Base-by-base conservation (phyloP, 768 basidiomycete species). In the Suillus placidus region DNA sequence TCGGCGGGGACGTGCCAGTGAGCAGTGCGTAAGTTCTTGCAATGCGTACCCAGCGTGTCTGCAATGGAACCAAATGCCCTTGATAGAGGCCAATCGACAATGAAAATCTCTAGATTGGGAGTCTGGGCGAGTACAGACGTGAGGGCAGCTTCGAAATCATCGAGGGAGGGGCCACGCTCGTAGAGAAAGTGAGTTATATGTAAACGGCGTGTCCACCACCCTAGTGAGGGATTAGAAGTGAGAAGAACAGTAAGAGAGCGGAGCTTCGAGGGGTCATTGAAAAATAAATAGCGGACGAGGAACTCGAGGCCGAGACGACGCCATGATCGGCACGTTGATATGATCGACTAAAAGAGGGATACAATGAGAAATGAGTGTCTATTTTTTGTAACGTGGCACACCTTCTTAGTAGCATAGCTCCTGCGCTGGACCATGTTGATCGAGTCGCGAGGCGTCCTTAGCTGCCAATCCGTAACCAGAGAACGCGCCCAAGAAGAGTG, bases 131-230 rank as follows among this genome's bases (percentile, higher is more conserved):
- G 83, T 64, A 92, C 81, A 34, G 85, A 80, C 10, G 85, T 77
- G 26, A 93, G 80, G 0, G 87, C 83, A 32, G 79, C 78, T 70
- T 88, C 83, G 34, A 87, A 78, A 38, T 85, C 81, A 12, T 82
- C 78, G 70, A 85, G 78, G 7, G 82, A 81, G 2, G 80, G 74
- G 6, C 77, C 79, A 10, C 76, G 80, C 7, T 77, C 78, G 37
- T 71, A 72, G 63, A 81, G 80, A 73, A 84, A 86, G 10, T 86
- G 83, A 2, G 84, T 82, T 35, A 92, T 78, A 63, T 93, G 91
- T n/a, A 93, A 78, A n/a, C 90, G 82, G 40, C 83, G 83, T 0
- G 88, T 84, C 86, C 88, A 90, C 88, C 89, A 89, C 6, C 90
- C 90, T 1, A 88, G 76, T 0, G 85, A 83, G 0, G 83, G 73